Conservation (phyloP, 2,329 filamentous ascomycete genomes). For the Alternaria atra region DNA sequence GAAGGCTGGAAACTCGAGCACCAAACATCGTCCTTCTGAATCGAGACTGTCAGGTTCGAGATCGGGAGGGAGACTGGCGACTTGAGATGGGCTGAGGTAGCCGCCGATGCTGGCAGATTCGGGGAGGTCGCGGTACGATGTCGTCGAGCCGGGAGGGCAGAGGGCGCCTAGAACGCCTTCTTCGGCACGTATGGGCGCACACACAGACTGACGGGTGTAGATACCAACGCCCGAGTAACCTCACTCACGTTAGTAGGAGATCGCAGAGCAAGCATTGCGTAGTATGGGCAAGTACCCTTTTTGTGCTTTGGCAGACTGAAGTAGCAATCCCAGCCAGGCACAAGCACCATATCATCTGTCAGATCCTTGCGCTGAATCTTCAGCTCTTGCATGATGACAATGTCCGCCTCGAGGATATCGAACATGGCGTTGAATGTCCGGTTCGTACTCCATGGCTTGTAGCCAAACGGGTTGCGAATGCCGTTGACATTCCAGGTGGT, state of each 20-base stretch:
- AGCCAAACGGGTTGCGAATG: slow-evolving; percentile 63
- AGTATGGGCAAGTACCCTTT: slow-evolving; percentile 69
- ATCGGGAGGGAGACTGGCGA: slow-evolving; percentile 60
- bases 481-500: slow-evolving; percentile 68
- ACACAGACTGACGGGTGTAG: slow-evolving; percentile 88
- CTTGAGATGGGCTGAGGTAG: slow-evolving; percentile 77
- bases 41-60: slow-evolving; percentile 78
- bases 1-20: slow-evolving; percentile 94
- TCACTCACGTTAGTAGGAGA: slow-evolving; percentile 50
- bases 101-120: slow-evolving; percentile 82
- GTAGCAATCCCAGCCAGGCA: slow-evolving; percentile 94
- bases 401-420: slow-evolving; percentile 88
- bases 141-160: slow-evolving; percentile 74
- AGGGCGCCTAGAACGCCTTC: slow-evolving; percentile 91
- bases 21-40: slow-evolving; percentile 88
- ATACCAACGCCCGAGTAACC: slow-evolving; percentile 96
- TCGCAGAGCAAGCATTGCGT: neutral
- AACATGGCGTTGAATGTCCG: slow-evolving; percentile 77
- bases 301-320: slow-evolving; percentile 94
- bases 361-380: slow-evolving; percentile 96
- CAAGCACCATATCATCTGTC: slow-evolving; percentile 92
- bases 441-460: slow-evolving; percentile 61
- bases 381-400: slow-evolving; percentile 93
- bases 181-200: slow-evolving; percentile 87
- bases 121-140: slow-evolving; percentile 77